Conservation (phyloP, 352 stramenopile genomes). For the Globisporangium irregulare region DNA sequence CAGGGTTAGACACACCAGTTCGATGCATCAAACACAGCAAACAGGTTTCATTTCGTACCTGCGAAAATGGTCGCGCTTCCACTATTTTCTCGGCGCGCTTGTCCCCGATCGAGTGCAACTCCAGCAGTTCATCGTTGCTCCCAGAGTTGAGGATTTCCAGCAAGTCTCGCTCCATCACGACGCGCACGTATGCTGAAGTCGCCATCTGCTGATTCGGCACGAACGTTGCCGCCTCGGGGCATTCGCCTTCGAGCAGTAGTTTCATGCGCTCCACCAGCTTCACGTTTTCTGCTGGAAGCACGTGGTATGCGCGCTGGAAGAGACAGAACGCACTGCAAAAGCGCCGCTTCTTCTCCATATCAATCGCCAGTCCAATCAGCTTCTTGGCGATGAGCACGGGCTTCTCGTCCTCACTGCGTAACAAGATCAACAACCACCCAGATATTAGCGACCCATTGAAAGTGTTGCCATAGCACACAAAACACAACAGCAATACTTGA, state of each 20-base stretch:
- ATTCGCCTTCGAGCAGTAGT: slow-evolving; percentile 32
- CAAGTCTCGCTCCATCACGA: slow-evolving; percentile 49
- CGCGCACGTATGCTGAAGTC: slow-evolving; percentile 32
- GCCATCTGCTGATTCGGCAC: slow-evolving; percentile 40
- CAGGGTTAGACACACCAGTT: neutral
- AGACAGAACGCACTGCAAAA: slow-evolving; percentile 38
- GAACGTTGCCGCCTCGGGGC: slow-evolving; percentile 13
- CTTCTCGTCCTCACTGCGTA: slow-evolving; percentile 22
- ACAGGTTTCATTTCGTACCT: slow-evolving; percentile 20
- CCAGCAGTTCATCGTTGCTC: slow-evolving; percentile 33
- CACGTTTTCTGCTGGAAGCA: slow-evolving; percentile 43
- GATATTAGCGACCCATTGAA: neutral
- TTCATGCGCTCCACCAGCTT: slow-evolving; percentile 45
- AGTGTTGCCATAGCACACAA: neutral
- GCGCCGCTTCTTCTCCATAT: slow-evolving; percentile 42
- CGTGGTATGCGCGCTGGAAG: slow-evolving; percentile 49
- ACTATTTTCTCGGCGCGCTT: slow-evolving; percentile 51
- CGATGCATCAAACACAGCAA: neutral
- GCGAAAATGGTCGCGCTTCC: slow-evolving; percentile 33
- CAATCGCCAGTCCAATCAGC: slow-evolving; percentile 53
- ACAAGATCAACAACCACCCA: neutral
- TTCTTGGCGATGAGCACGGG: slow-evolving; percentile 47
- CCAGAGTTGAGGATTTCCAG: slow-evolving; percentile 48
- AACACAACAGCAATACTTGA: neutral
- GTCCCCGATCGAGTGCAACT: slow-evolving; percentile 47